Evolutionary conservation across 1,284 basidiomycete species (phyloP).

Genomic region (Marasmius sp.): DNA sequence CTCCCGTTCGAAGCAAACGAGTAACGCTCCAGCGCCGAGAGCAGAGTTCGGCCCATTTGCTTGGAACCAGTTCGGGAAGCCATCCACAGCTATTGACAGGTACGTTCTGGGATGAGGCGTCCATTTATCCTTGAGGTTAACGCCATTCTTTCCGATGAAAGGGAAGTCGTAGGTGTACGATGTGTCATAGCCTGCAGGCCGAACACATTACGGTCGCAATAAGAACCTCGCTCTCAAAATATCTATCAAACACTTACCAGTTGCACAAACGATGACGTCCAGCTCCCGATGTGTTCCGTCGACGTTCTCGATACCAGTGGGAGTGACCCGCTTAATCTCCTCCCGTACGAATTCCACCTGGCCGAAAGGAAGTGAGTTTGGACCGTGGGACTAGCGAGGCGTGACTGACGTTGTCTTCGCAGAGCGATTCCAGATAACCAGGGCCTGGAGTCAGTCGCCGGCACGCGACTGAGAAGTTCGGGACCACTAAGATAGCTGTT

Average conservation of each 20-base stretch:
- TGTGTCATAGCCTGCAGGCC: conserved; percentile 50
- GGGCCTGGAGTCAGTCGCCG: conserved; percentile 64
- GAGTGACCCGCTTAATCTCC: conserved; percentile 49
- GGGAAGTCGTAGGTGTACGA: conserved; percentile 50
- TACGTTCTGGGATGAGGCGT: conserved; percentile 56
- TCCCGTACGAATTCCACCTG: conserved; percentile 57
- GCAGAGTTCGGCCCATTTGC: conserved; percentile 55
- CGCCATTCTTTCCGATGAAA: conserved; percentile 50
- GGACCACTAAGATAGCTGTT: conserved; percentile 43
- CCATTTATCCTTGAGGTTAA: conserved; percentile 48
- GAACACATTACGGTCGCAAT: neutral
- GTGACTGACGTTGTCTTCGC: conserved; percentile 51
- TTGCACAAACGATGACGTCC: conserved; percentile 62
- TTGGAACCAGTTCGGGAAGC: conserved; percentile 64
- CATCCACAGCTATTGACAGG: conserved; percentile 52
- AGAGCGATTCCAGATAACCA: conserved; percentile 64
- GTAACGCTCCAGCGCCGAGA: conserved; percentile 51
- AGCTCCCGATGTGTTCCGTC: conserved; percentile 55
- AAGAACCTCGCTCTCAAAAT: neutral
- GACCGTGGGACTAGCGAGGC: neutral
- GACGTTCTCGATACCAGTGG: conserved; percentile 52
- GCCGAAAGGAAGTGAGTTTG: neutral
- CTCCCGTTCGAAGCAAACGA: conserved; percentile 54
- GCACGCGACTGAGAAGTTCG: conserved; percentile 57
- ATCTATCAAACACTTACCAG: conserved; percentile 33